phyloP scores from a whole-genome alignment of 2,329 filamentous ascomycete species.

The Fusarium dlaminii region DNA sequence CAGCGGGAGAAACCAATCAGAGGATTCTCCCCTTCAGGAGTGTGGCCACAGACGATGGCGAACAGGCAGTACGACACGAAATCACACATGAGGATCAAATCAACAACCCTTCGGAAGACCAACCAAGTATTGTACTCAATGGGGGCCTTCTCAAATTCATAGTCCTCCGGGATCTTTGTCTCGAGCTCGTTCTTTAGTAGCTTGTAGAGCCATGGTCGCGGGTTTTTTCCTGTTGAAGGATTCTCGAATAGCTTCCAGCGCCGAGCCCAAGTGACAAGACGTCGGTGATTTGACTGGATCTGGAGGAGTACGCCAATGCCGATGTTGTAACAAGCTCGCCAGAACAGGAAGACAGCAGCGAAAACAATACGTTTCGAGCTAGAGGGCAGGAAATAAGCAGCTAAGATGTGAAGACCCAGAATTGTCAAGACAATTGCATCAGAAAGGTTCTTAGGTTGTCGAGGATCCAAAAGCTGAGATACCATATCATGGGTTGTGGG shows the following conservation, averaged over 20 bases:
- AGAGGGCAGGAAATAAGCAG: slow-evolving; percentile 77
- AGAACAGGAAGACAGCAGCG: slow-evolving; percentile 87
- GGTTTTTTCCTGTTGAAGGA: slow-evolving; percentile 81
- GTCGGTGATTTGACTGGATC: slow-evolving; percentile 88
- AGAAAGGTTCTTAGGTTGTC: slow-evolving; percentile 93
- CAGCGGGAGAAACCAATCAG: slow-evolving; percentile 79
- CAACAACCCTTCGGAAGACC: slow-evolving; percentile 92
- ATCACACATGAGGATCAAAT: slow-evolving; percentile 98
- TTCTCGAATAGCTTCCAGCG: slow-evolving; percentile 88
- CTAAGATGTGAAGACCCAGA: slow-evolving; percentile 76
- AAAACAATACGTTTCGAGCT: slow-evolving; percentile 79
- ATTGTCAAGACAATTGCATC: slow-evolving; percentile 84
- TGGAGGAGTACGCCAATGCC: slow-evolving; percentile 92
- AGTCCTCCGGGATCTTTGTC: slow-evolving; percentile 93
- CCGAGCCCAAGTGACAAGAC: slow-evolving; percentile 86
- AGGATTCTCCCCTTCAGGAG: slow-evolving; percentile 76
- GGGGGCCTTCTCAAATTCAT: slow-evolving; percentile 90
- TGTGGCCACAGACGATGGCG: slow-evolving; percentile 85
- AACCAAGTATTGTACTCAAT: slow-evolving; percentile 99
- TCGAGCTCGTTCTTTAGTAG: slow-evolving; percentile 91
- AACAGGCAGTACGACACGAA: slow-evolving; percentile 97
- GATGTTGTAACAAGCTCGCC: slow-evolving; percentile 91
- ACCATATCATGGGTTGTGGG: slow-evolving; percentile 99
- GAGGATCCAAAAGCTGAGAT: slow-evolving; percentile 92
- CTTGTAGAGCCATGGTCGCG: slow-evolving; percentile 81